phyloP scores from a whole-genome alignment of 2,329 filamentous ascomycete genomes.

The Cladophialophora yegresii region DNA sequence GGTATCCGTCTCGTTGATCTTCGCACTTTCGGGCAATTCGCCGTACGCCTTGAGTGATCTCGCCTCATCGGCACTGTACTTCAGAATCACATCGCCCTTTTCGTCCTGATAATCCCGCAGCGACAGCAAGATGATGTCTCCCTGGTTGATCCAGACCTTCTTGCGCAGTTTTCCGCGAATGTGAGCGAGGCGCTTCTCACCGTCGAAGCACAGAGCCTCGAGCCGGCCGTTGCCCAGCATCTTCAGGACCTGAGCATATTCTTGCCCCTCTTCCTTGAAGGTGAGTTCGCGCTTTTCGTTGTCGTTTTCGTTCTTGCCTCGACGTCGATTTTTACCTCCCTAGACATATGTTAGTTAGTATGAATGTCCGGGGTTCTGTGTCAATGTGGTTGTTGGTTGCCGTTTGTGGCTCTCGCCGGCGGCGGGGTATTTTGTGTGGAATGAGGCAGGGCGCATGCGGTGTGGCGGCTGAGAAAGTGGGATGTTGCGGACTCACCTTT shows the following conservation, averaged over 20 bases:
- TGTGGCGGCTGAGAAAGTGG: slow-evolving; percentile 36
- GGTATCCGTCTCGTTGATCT: slow-evolving; percentile 99
- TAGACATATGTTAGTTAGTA: slow-evolving; percentile 46
- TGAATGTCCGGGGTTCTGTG: background rate
- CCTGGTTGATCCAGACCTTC: slow-evolving; percentile 99
- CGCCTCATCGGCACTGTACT: slow-evolving; percentile 95
- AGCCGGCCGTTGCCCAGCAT: slow-evolving; percentile 96
- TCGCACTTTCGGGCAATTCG: slow-evolving; percentile 93
- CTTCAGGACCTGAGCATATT: slow-evolving; percentile 86
- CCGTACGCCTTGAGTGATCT: slow-evolving; percentile 94
- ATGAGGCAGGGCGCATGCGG: slow-evolving; percentile 36
- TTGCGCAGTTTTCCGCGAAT: slow-evolving; percentile 96
- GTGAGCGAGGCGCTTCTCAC: slow-evolving; percentile 79
- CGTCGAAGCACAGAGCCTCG: slow-evolving; percentile 93
- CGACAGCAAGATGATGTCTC: slow-evolving; percentile 85
- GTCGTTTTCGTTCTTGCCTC: slow-evolving; percentile 99
- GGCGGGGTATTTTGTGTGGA: slow-evolving; percentile 29
- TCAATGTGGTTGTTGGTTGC: background rate
- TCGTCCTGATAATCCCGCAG: slow-evolving; percentile 92
- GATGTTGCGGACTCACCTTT: slow-evolving; percentile 67
- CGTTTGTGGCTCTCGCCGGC: background rate
- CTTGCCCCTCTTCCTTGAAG: slow-evolving; percentile 98
- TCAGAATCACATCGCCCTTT: slow-evolving; percentile 90
- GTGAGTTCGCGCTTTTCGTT: slow-evolving; percentile 98
- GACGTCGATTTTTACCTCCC: slow-evolving; percentile 97